These are phyloP conservation scores for Triticum monococcum DNA, from an alignment of 176 grass and related monocot genomes.

Conservation along the genomic window DNA sequence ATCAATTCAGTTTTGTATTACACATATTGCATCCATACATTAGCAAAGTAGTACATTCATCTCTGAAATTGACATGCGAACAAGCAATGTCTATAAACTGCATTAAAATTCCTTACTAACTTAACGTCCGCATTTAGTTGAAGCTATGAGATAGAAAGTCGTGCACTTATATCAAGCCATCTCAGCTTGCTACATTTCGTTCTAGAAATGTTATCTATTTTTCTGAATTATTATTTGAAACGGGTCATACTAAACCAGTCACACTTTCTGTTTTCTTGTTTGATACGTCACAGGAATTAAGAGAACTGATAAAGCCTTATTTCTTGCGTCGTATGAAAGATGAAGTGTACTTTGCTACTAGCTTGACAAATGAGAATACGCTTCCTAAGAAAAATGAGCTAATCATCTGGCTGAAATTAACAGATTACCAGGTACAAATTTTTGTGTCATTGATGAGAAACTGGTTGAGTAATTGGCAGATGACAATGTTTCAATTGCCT, in stretches of 20 bases:
- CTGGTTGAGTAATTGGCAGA: constrained; percentile 17
- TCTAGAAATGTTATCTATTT: neutral
- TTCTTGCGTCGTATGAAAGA: constrained; percentile 79
- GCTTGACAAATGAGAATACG: constrained; percentile 17
- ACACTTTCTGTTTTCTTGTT: constrained; percentile 2
- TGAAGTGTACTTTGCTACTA: constrained; percentile 59
- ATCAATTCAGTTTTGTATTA: neutral
- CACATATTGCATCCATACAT: neutral
- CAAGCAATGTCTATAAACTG: neutral
- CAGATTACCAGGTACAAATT: constrained; percentile 65
- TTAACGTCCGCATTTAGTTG: neutral
- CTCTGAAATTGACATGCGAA: constrained; percentile 8
- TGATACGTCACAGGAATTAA: constrained; percentile 61
- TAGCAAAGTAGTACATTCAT: neutral
- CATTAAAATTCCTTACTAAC: neutral
- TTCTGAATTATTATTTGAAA: neutral
- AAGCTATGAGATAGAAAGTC: neutral
- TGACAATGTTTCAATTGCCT: neutral
- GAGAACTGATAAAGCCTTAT: constrained; percentile 80
- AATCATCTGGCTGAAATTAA: constrained; percentile 89
- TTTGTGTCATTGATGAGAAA: neutral
- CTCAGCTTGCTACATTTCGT: neutral
- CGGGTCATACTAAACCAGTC: neutral
- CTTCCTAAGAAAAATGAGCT: constrained; percentile 74
- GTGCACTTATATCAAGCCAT: neutral